Evolutionary conservation across 352 stramenopile species (phyloP), one percentile per base, ranked within the genome.

Genomic region (Phytopythium delawarense): DNA sequence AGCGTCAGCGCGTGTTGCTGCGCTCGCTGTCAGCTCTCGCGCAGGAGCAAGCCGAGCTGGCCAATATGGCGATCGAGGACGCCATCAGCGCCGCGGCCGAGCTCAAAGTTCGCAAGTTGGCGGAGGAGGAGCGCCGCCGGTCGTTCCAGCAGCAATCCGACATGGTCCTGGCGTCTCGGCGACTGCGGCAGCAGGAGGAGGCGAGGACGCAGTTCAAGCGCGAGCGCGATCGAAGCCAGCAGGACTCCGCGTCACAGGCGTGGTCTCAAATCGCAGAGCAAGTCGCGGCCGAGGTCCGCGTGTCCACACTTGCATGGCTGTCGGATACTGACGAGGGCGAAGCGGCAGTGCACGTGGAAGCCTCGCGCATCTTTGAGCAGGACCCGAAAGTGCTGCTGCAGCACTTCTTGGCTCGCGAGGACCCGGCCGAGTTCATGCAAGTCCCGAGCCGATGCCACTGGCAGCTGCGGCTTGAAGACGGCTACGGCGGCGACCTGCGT

Each of bases 381-480:
- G 71, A 89, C 46, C 79, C 74, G 5, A 70, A 76, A 16, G 69
- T 65, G 32, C 59, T 89, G 12, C 76, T 76, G 37, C 69, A 80
- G 42, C 64, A 72, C 8, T 56, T 92, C 13, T 32, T 58, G 16
- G 34, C 21, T 2, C 7, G 21, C n/a, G 12, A 58, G 18, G 52
- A 58, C 12, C 52, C 52, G 52, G 35, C 34, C n/a, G 35, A 34
- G 11, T 58, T 58, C 40, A 83, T 2, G 57, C 70, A n/a, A 68
- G 85, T 44, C 64, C 79, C 2, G 53, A 69, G 4, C 56, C 61
- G 78, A 0, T 92, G 83, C 62, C 66, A 57, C 5, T 92, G 81
- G 80, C 77, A 90, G 35, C 59, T 88, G 28, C 71, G 75, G 1
- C 65, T 92, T 4, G 68, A 75, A 64, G 79, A 88, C 20, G 77